These are phyloP conservation scores for Trametes polyzona DNA, from an alignment of 1,284 basidiomycete genomes.

Conservation along the genomic window DNA sequence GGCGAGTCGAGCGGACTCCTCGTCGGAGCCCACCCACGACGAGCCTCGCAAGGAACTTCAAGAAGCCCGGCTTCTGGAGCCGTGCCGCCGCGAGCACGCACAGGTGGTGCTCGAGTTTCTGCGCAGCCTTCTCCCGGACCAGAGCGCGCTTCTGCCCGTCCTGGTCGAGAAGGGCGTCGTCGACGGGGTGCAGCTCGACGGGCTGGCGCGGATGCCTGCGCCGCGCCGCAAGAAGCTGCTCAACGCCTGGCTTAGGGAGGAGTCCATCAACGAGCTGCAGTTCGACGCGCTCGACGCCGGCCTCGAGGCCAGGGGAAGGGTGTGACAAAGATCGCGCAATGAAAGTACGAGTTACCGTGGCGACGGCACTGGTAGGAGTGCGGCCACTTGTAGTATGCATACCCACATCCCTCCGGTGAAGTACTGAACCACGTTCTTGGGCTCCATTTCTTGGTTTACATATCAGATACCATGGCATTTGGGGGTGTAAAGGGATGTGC, in stretches of 20 bases:
- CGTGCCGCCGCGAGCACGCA: not conserved
- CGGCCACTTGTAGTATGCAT: no score
- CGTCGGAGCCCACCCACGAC: not conserved
- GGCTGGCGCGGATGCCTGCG: not conserved
- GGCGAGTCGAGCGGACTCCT: no score
- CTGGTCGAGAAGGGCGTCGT: constrained; percentile 8
- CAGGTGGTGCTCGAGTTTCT: constrained; percentile 15
- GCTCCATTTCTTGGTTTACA: no score
- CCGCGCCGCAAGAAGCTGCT: constrained; percentile 4
- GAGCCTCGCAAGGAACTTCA: not conserved
- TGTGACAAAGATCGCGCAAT: not conserved
- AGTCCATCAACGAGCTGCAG: constrained; percentile 11
- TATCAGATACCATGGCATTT: no score
- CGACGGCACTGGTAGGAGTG: no score
- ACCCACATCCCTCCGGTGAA: no score
- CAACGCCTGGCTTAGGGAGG: not conserved
- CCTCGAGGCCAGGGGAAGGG: not conserved
- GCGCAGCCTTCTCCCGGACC: not conserved
- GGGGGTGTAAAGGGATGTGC: no score
- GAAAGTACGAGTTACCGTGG: no score
- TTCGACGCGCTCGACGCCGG: constrained; percentile 6
- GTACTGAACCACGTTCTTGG: no score
- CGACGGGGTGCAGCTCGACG: not conserved
- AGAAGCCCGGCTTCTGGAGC: not conserved
- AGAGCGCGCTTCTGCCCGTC: constrained; percentile 4